Base-by-base conservation (phyloP, 169 alveolate species). In the Condylostoma magnum region DNA sequence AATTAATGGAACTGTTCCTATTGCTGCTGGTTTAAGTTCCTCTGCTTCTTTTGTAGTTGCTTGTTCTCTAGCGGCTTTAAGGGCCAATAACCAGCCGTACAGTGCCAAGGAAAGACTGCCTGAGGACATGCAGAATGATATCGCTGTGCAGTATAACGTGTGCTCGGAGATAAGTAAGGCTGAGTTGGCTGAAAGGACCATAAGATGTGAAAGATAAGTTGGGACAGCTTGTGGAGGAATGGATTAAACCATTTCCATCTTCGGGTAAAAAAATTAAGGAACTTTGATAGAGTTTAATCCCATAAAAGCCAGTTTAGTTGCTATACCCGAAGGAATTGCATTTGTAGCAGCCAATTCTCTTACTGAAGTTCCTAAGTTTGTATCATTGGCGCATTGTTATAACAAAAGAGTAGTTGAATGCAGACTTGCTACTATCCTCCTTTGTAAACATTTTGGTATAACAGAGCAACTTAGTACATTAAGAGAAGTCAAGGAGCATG, bases 191-290 rank as follows among this genome's bases (percentile, higher is more conserved):
- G 69, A 71, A 48, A 50, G 52, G 8, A 65, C 73, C 3, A 73
- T 69, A 2, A 50, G 50, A 46, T 77, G 66, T 43, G 94, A 90
- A 63, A 72, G 92, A 77, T 51, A 51, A 25, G 85, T 80, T 12
- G 94, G 95, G 2, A 90, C 89, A 34, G 90, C 92, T 8, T 83
- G 90, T 27, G 95, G 94, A 50, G 94, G 94, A 5, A 86, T 87
- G 93, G 95, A 86, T 57, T 84, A 86, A 72, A 82, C 94, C 31
- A 83, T 84, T 6, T 82, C 89, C 34, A 75, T 89, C 12, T 56
- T 86, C 37, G 91, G 79, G 10, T 84, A 83, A 28, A 50, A 66
- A 31, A 82, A 76, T 41, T 28, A 38, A 31, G 94, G 89, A n/a
- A 66, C 58, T 67, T 63, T 78, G n/a, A 87, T 90, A 41, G 92